Conservation (phyloP, 192 early-diverging fungal genomes). For the Phycomyces blakesleeanus region DNA sequence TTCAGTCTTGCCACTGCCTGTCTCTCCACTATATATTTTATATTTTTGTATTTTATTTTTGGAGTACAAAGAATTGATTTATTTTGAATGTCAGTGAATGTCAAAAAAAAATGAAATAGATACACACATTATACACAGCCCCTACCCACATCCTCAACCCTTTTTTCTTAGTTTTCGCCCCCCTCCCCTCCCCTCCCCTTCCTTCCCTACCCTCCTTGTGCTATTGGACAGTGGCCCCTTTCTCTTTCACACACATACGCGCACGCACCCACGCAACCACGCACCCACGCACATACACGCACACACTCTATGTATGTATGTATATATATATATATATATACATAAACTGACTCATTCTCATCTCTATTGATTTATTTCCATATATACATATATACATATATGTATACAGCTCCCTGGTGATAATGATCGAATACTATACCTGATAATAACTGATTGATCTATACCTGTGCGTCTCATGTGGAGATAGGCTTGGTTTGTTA, state of each 20-base stretch:
- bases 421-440: conserved; percentile 15
- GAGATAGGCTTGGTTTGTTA: conserved; percentile 72
- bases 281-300: too few relatives aligned
- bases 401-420: conserved; percentile 1
- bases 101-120: conserved; percentile 7
- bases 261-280: too few relatives aligned
- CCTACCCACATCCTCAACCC: too few relatives aligned
- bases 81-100: too few relatives aligned
- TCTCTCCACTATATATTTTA: conserved; percentile 79
- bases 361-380: background rate
- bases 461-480: conserved; percentile 74
- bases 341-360: too few relatives aligned
- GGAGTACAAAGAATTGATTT: too few relatives aligned
- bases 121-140: conserved; percentile 1
- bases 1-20: conserved; percentile 86
- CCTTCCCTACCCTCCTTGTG: background rate
- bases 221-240: too few relatives aligned
- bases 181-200: background rate
- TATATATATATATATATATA: too few relatives aligned
- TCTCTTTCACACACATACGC: too few relatives aligned
- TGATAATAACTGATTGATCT: conserved; percentile 46
- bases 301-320: too few relatives aligned
- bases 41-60: too few relatives aligned
- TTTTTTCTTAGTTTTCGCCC: background rate
- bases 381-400: conserved; percentile 7